Conservation (phyloP, 139 green algal genomes). For the Micromonas commoda region DNA sequence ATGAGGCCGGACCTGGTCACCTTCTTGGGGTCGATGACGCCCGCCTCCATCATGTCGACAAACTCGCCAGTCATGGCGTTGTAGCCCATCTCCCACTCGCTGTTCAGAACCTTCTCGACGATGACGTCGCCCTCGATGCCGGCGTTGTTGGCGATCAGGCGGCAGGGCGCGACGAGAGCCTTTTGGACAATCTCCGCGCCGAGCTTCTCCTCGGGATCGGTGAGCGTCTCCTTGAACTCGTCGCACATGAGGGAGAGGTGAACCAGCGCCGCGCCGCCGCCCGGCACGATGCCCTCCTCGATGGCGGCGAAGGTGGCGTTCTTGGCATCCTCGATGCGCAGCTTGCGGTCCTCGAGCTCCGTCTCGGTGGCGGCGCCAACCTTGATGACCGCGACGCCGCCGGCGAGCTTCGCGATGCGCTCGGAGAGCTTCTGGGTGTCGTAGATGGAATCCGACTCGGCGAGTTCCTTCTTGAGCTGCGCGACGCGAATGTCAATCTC, state of each 20-base stretch:
- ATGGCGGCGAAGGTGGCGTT: constrained; percentile 98
- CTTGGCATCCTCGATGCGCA: constrained; percentile 98
- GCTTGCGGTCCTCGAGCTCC: constrained; percentile 97
- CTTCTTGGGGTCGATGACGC: constrained; percentile 96
- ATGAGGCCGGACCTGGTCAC: constrained; percentile 80
- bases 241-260: constrained; percentile 70
- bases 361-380: constrained; percentile 94
- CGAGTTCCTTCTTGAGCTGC: constrained; percentile 95
- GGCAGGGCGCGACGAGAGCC: constrained; percentile 49
- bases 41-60: constrained; percentile 52
- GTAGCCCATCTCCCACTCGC: constrained; percentile 83
- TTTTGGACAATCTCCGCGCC: constrained; percentile 94
- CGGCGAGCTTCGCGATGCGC: constrained; percentile 96
- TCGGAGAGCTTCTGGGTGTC: constrained; percentile 98
- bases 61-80: constrained; percentile 72
- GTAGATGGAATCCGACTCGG: constrained; percentile 89
- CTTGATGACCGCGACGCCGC: constrained; percentile 97
- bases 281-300: constrained; percentile 87
- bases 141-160: constrained; percentile 81
- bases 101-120: constrained; percentile 74
- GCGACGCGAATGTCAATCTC: constrained; percentile 89
- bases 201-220: constrained; percentile 78
- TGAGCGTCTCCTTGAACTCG: constrained; percentile 73
- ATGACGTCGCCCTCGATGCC: constrained; percentile 85
- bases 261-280: constrained; percentile 86